These are phyloP conservation scores for Astrephomene gubernaculifera DNA, from an alignment of 139 green algal species.

Conservation along the genomic window DNA sequence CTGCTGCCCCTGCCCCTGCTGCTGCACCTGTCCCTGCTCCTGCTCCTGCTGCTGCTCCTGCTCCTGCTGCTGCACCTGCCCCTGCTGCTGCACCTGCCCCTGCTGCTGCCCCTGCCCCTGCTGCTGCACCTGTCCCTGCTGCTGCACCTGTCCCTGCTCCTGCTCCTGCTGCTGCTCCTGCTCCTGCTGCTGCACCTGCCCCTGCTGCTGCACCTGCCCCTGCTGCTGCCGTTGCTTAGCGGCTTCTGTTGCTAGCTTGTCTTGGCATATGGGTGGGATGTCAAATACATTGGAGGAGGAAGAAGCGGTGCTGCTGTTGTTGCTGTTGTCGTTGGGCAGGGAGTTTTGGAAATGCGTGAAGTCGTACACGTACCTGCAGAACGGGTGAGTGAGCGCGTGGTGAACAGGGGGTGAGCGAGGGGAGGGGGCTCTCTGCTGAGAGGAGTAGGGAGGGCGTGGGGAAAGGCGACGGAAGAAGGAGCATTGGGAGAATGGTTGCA, in stretches of 20 bases:
- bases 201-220: no score
- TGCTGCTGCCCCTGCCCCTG: neutral
- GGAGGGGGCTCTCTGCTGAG: neutral
- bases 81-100: neutral
- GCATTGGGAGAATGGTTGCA: neutral
- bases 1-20: neutral
- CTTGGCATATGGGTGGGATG: neutral
- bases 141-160: no score
- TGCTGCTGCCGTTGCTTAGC: no score
- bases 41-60: neutral
- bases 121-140: neutral
- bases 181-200: neutral
- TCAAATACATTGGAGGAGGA: constrained; percentile 9
- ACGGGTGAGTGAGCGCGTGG: neutral
- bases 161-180: neutral
- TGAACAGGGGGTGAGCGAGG: neutral
- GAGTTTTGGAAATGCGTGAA: constrained; percentile 30
- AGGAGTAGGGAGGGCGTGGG: neutral
- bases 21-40: no score
- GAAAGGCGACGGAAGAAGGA: neutral
- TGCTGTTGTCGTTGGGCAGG: constrained; percentile 13
- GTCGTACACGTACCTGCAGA: constrained; percentile 51
- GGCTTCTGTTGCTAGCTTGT: neutral
- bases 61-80: neutral
- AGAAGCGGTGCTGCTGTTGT: no score